Evolutionary conservation across 2,329 filamentous ascomycete species (phyloP).

Genomic region (Monilinia laxa): DNA sequence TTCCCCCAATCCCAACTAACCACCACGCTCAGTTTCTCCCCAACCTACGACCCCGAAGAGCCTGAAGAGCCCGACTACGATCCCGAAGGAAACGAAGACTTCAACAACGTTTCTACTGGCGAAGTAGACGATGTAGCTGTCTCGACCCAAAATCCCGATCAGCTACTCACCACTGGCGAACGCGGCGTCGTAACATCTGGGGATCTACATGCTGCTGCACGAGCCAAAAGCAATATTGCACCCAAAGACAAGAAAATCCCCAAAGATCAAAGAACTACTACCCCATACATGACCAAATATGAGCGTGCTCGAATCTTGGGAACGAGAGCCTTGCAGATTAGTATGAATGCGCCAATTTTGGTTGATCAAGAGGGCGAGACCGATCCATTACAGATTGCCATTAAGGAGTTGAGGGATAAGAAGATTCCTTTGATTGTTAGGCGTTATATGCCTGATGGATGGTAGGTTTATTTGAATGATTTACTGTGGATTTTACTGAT

Average conservation of each 20-base stretch:
- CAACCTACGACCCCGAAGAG: constrained; percentile 57
- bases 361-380: constrained; percentile 98
- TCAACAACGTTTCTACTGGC: constrained; percentile 49
- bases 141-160: constrained; percentile 58
- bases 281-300: constrained; percentile 99
- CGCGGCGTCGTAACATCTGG: constrained; percentile 55
- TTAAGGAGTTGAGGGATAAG: constrained; percentile 97
- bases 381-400: constrained; percentile 93
- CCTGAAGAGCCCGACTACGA: constrained; percentile 57
- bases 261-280: constrained; percentile 83
- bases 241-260: constrained; percentile 84
- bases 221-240: constrained; percentile 54
- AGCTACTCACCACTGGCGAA: constrained; percentile 39
- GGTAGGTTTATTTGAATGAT: constrained; percentile 56
- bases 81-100: constrained; percentile 50
- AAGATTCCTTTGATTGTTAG: constrained; percentile 96
- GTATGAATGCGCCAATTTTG: constrained; percentile 95
- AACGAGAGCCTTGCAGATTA: constrained; percentile 92
- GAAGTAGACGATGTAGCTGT: constrained; percentile 53
- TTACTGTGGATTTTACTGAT: constrained; percentile 13
- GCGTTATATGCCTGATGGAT: constrained; percentile 94
- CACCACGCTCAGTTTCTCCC: constrained; percentile 16
- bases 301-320: constrained; percentile 91
- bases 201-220: constrained; percentile 59
- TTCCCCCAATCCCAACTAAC: constrained; percentile 3